Percentiles rank a stretch among this genome's conserved stretches.
phyloP scores from a whole-genome alignment of 768 basidiomycete species.

The Wakefieldia striispora region DNA sequence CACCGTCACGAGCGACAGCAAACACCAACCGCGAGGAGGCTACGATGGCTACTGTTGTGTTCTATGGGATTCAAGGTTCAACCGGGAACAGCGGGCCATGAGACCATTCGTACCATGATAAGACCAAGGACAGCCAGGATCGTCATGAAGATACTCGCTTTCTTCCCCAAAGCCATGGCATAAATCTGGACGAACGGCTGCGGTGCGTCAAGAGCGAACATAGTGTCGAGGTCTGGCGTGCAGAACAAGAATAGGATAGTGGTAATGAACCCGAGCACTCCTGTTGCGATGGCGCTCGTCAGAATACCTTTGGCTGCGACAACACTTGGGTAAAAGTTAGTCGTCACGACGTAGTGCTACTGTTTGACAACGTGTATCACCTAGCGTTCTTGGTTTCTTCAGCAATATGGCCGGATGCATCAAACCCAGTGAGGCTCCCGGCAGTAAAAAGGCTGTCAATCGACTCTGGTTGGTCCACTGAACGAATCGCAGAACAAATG shows the following conservation, averaged over 20 bases:
- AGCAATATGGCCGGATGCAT: constrained; percentile 84
- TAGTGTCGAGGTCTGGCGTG: constrained; percentile 70
- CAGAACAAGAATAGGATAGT: constrained; percentile 84
- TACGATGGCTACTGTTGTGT: constrained; percentile 84
- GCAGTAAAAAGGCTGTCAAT: constrained; percentile 81
- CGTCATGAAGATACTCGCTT: constrained; percentile 85
- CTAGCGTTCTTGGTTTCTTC: constrained; percentile 87
- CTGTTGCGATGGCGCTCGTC: constrained; percentile 73
- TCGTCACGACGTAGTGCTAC: neutral
- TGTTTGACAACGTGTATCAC: constrained; percentile 25
- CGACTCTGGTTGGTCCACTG: constrained; percentile 24
- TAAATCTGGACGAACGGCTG: constrained; percentile 93
- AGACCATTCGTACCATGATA: constrained; percentile 57
- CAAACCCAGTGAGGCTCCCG: constrained; percentile 87
- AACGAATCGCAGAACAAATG: neutral
- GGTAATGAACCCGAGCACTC: constrained; percentile 73
- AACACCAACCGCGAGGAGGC: constrained; percentile 87
- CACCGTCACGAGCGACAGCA: constrained; percentile 93
- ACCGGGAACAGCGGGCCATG: neutral
- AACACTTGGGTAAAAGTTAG: constrained; percentile 42
- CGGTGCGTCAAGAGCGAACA: constrained; percentile 77
- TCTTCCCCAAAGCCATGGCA: constrained; percentile 76
- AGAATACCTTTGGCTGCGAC: constrained; percentile 83
- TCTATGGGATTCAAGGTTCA: constrained; percentile 40
- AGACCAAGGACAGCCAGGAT: constrained; percentile 80